Evolutionary conservation across 805 yeast species (phyloP).

Genomic region (Yamadazyma tumulicola): DNA sequence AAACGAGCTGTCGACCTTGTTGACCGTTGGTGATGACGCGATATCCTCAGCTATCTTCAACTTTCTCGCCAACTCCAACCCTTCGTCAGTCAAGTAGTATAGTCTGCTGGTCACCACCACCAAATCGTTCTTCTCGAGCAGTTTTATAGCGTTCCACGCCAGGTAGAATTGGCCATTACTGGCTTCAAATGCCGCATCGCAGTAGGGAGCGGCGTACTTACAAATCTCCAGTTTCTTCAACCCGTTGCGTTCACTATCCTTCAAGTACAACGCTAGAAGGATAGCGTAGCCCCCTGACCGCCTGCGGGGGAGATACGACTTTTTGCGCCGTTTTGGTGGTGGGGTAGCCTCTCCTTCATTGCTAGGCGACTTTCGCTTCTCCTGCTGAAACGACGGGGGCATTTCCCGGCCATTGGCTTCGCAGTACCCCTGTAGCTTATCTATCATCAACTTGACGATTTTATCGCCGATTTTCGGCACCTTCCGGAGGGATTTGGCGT

Average conservation of each 20-base stretch:
- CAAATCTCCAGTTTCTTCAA: constrained; percentile 60
- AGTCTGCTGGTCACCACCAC: constrained; percentile 50
- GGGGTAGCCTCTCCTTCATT: constrained; percentile 4
- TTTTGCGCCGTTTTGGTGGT: constrained; percentile 18
- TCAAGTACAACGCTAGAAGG: constrained; percentile 52
- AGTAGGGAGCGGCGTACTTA: constrained; percentile 49
- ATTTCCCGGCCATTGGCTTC: constrained; percentile 42
- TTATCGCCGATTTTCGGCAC: constrained; percentile 73
- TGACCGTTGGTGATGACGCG: constrained; percentile 18
- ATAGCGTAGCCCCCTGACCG: constrained; percentile 87
- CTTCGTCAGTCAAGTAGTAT: constrained; percentile 68
- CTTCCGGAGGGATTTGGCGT: constrained; percentile 55
- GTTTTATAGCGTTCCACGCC: constrained; percentile 72
- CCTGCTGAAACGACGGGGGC: constrained; percentile 36
- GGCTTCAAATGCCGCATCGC: constrained; percentile 58
- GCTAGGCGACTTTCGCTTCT: constrained; percentile 1
- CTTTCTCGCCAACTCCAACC: constrained; percentile 56
- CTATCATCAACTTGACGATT: constrained; percentile 50
- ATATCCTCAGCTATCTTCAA: constrained; percentile 47
- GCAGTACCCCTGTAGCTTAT: constrained; percentile 53
- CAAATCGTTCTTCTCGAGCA: constrained; percentile 56
- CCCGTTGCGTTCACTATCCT: constrained; percentile 52
- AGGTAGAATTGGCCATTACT: constrained; percentile 61
- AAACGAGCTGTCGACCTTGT: constrained; percentile 23
- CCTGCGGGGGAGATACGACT: constrained; percentile 62